Base-by-base conservation (phyloP, 345 rosid species). In the Gossypium arboreum region DNA sequence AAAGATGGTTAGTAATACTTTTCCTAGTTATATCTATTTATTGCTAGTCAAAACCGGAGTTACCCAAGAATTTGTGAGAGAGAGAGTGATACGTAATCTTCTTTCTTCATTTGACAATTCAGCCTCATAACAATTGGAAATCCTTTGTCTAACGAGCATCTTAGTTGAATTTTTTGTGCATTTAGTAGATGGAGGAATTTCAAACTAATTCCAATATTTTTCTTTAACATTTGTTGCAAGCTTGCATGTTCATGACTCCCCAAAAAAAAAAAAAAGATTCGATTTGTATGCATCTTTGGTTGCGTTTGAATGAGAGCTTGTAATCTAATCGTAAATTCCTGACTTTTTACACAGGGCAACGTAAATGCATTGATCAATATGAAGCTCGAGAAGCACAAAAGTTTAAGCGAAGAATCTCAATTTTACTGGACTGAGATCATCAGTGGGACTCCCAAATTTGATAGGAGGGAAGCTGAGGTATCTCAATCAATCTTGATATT, bases 371-470 rank as follows among this genome's bases (percentile, higher is more conserved):
- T 92, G 86, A 91, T 94, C 58, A 97, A 94, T 73, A 85, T 85
- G 97, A 94, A 91, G 82, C 97, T 94, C 11, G 98, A 91, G 82
- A 94, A 91, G 79, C 91, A 91, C 93, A 92, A 91, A 83, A 92
- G 92, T 80, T 78, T 92, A 75, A 75, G 86, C 76, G 98, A 94
- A 82, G 97, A 92, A 84, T 90, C 90, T 65, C 43, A 77, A 71
- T 92, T 88, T 77, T 90, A 82, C 89, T 94, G 94, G 95, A 77
- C 52, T 41, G 98, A 91, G 81, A 88, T 91, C 64, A 75, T 71
- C 24, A 82, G 77, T 44, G 97, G 97, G 34, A 90, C 90, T 43
- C 85, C 92, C 81, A 88, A 84, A 72, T 94, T 94, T 75, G 94
- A 88, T 83, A 83, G 97, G 74, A 83, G 63, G 79, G 92, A 91